A percentile compares a stretch with the other conserved stretches of the same genome.
Conservation (phyloP, 2,329 filamentous ascomycete genomes). For the Monascus ruber region DNA sequence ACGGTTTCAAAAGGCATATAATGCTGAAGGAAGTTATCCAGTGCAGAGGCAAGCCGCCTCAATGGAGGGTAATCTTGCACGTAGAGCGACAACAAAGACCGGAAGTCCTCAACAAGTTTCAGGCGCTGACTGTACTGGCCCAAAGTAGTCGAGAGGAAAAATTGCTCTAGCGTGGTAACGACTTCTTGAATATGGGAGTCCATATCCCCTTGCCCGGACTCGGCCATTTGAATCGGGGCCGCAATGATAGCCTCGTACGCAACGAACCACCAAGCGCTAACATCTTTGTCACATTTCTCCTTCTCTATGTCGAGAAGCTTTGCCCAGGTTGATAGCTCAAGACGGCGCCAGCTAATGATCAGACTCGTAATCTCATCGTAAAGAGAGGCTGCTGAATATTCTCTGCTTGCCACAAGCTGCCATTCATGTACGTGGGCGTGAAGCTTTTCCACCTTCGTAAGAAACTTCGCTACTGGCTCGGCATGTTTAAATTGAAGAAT, state of each 20-base stretch:
- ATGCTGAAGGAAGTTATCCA: slow-evolving; percentile 67
- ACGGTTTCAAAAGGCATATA: slow-evolving; percentile 59
- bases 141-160: slow-evolving; percentile 66
- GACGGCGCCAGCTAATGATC: slow-evolving; percentile 77
- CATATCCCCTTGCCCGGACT: slow-evolving; percentile 49
- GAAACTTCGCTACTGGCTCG: slow-evolving; percentile 75
- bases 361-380: slow-evolving; percentile 70
- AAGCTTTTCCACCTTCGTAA: slow-evolving; percentile 78
- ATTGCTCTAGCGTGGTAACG: slow-evolving; percentile 64
- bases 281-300: slow-evolving; percentile 62
- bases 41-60: slow-evolving; percentile 47
- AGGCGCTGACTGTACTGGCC: slow-evolving; percentile 72
- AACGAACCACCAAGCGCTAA: slow-evolving; percentile 90
- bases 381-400: slow-evolving; percentile 56
- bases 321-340: slow-evolving; percentile 88
- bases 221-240: slow-evolving; percentile 56
- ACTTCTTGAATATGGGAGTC: slow-evolving; percentile 55
- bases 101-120: slow-evolving; percentile 50
- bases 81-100: slow-evolving; percentile 55
- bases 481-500: slow-evolving; percentile 64
- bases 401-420: slow-evolving; percentile 81
- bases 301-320: slow-evolving; percentile 77
- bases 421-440: slow-evolving; percentile 82
- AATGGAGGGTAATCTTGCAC: slow-evolving; percentile 48
- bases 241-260: slow-evolving; percentile 83